Evolutionary conservation across 2,329 filamentous ascomycete species (phyloP), one percentile per base, ranked within the genome.

Genomic region (Plenodomus biglobosus): DNA sequence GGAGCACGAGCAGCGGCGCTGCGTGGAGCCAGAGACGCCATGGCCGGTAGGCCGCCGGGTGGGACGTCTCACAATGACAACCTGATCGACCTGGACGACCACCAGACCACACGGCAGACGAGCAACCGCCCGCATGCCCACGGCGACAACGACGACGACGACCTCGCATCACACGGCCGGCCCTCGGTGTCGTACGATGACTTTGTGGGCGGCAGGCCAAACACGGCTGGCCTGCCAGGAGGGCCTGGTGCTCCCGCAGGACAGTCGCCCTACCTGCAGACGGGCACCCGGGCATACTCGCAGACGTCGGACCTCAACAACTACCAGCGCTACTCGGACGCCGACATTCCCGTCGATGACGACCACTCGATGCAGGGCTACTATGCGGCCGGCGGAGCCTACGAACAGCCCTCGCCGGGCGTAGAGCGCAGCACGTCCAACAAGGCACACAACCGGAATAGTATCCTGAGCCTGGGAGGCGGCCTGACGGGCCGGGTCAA

Each of bases 131-230:
- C 91, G 41, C 83, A 87, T n/a, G 77, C 88, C 52, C 86, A 86
- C 70, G 91, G 96, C 70, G 87, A 95, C 59, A 85, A 92, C 58
- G 91, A 96, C 70, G 87, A 95, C 59, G 85, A 92, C 58, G 83
- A 88, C 57, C 77, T 81, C 56, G 74, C 85, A 60, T 76, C 80
- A 39, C 81, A 82, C 53, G 75, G 84, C 48, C 87, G 92, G 59
- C 89, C 91, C 43, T 96, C 92, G 20, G 85, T 92, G 43, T 95
- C 91, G 49, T 96, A 96, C 74, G 92, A 96, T 78, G 88, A 94
- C 64, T 97, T 96, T 71, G 86, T 97, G 54, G 92, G 92, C 56
- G 85, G 79, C 41, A 76, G 77, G 55, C 78, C 77, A 52, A 75
- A 79, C 50, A 49, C 55, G 8, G 55, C 76, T 65, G 72, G 67